These are phyloP conservation scores for Chaetoceros tenuissimus DNA, from an alignment of 108 stramenopile species.

Conservation along the genomic window DNA sequence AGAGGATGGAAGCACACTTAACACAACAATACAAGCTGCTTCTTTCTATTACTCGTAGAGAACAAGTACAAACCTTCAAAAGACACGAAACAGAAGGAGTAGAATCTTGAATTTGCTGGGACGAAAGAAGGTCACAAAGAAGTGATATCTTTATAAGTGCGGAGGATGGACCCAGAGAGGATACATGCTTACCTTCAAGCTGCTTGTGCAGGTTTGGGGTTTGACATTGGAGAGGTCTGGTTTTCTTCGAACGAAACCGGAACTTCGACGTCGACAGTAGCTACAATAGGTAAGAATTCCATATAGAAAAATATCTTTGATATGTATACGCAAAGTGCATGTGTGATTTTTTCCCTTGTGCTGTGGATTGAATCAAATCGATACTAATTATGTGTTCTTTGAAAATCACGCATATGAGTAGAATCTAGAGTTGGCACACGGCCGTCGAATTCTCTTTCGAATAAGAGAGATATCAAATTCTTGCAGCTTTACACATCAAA, in stretches of 20 bases:
- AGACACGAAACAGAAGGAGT: too few species aligned
- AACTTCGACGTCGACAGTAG: constrained; percentile 48
- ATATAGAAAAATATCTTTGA: neutral
- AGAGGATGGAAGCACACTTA: too few species aligned
- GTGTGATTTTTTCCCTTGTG: neutral
- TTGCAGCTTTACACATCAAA: constrained; percentile 93
- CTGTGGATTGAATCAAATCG: neutral
- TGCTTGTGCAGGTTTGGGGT: constrained; percentile 89
- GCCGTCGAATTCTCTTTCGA: too few species aligned
- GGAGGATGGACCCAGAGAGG: constrained; percentile 78
- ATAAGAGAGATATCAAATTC: constrained; percentile 52
- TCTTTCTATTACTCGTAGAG: too few species aligned
- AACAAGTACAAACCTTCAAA: too few species aligned
- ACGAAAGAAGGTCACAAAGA: too few species aligned
- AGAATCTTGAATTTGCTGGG: too few species aligned
- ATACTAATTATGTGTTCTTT: too few species aligned
- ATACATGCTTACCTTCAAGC: constrained; percentile 86
- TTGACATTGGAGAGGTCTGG: constrained; percentile 96
- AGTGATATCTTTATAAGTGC: too few species aligned
- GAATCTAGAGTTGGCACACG: neutral
- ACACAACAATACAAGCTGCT: too few species aligned
- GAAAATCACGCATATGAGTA: too few species aligned
- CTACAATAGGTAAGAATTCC: constrained; percentile 51
- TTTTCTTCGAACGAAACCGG: constrained; percentile 75
- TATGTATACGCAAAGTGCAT: neutral